Evolutionary conservation across 768 basidiomycete species (phyloP), one percentile per base, ranked within the genome.

Genomic region (Termitomyces sp.): DNA sequence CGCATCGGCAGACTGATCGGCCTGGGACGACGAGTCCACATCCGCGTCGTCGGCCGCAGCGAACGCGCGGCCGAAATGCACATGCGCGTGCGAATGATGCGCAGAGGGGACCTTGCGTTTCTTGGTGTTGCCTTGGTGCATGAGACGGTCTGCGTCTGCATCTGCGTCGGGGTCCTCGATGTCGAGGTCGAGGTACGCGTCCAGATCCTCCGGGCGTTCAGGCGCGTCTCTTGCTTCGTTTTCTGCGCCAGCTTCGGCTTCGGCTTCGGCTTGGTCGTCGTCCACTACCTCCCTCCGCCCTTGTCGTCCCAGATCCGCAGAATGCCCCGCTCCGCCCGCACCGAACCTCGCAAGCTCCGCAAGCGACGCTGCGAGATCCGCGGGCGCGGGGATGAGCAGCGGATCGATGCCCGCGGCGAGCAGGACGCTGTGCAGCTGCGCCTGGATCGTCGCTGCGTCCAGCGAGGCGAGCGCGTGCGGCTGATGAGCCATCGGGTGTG

Each of bases 71-170:
- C 12, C 10, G 5, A 35, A 35, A n/a, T 40, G 35, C 35, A 3
- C 12, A 7, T 46, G 32, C 12, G 16, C 19, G 16, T 35, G 47
- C 7, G 12, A 6, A 3, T 48, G 34, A 5, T 23, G 37, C 37
- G 89, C 86, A 37, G 82, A 80, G 0, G 91, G 91, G 3, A 93
- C 90, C 68, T 93, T 93, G 47, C 91, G 79, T 73, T 93, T 93
- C 81, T 93, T 93, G 47, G 89, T 88, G 64, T 93, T 93, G 8
- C 86, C 86, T 3, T 85, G 89, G 60, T 90, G 89, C 59, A 81
- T 84, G 30, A 85, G 70, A 63, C 88, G 85, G 67, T 90, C 87
- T 16, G 10, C 28, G 5, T 78, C 65, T 61, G 84, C 85, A 1
- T 47, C 46, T 2, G 72, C 79, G 30, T 77, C 73, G 60, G 79